Conservation (phyloP, 1,139 yeast species). For the Lodderomyces beijingensis region DNA sequence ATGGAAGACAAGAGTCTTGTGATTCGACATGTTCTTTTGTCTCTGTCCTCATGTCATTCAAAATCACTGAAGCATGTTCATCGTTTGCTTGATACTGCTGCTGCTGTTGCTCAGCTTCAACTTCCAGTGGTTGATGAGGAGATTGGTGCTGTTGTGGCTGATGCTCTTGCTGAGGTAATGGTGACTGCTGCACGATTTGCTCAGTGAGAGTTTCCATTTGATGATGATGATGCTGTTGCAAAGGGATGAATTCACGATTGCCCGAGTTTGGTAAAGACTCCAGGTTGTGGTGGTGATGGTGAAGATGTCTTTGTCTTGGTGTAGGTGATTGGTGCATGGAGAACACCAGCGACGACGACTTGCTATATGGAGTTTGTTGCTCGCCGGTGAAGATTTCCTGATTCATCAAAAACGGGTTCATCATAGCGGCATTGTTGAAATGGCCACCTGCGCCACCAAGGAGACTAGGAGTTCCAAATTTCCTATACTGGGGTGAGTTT, state of each 20-base stretch:
- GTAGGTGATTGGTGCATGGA: neutral
- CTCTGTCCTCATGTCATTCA: neutral
- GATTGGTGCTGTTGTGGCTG: constrained; percentile 3
- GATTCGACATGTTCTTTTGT: neutral
- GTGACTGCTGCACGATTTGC: constrained; percentile 6
- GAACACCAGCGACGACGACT: neutral
- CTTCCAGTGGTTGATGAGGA: constrained; percentile 5
- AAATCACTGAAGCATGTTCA: neutral
- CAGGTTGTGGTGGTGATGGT: neutral
- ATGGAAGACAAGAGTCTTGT: neutral
- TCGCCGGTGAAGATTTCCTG: constrained; percentile 27
- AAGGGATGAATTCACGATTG: too few species aligned
- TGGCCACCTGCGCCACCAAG: too few species aligned
- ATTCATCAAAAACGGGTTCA: constrained; percentile 25
- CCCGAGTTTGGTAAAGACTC: too few species aligned
- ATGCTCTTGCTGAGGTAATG: constrained; percentile 7
- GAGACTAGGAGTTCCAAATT: constrained; percentile 8
- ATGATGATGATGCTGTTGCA: neutral
- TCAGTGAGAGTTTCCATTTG: neutral
- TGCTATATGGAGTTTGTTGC: constrained; percentile 5
- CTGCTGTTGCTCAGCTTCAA: constrained; percentile 1
- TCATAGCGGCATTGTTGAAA: constrained; percentile 1
- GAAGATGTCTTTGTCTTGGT: constrained; percentile 2
- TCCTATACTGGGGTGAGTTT: constrained; percentile 31
- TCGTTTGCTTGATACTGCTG: neutral